Evolutionary conservation across 306 rosid species (phyloP).

Genomic region (Vicia villosa): DNA sequence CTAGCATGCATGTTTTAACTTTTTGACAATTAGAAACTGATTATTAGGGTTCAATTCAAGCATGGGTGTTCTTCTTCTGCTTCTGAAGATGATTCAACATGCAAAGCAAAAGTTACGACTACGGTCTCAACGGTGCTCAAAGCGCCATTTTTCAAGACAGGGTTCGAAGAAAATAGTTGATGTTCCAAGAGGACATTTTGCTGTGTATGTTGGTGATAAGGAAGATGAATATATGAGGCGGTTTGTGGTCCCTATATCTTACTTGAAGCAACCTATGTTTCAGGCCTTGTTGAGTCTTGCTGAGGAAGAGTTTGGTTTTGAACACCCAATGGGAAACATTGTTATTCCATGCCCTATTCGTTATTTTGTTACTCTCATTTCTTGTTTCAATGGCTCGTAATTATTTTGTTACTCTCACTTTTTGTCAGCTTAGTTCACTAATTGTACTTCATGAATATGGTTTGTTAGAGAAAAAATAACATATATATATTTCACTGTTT

Average conservation of each 20-base stretch:
- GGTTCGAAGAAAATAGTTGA: not conserved
- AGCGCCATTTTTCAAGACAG: constrained; percentile 8
- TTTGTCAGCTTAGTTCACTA: not conserved
- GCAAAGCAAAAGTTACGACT: constrained; percentile 36
- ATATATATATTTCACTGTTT: not conserved
- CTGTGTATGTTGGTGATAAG: constrained; percentile 47
- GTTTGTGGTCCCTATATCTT: constrained; percentile 52
- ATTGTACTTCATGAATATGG: not conserved
- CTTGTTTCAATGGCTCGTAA: not conserved
- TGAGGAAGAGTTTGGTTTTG: constrained; percentile 52
- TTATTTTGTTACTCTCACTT: not conserved
- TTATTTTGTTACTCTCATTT: not conserved
- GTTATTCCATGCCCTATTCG: constrained; percentile 47
- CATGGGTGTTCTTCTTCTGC: constrained; percentile 45
- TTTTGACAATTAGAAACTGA: not conserved
- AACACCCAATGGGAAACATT: constrained; percentile 40
- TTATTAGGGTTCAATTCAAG: not conserved
- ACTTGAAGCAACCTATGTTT: constrained; percentile 50
- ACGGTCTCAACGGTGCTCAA: constrained; percentile 27
- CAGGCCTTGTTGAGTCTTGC: constrained; percentile 46
- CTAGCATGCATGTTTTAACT: not conserved
- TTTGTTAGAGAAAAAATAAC: not conserved
- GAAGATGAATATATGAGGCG: constrained; percentile 29
- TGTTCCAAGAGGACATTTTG: constrained; percentile 56
- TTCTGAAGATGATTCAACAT: constrained; percentile 38